A percentile compares a stretch with the other conserved stretches of the same genome.
These are phyloP conservation scores for Xylaria sp. DNA, from an alignment of 2,329 filamentous ascomycete species.

Conservation along the genomic window DNA sequence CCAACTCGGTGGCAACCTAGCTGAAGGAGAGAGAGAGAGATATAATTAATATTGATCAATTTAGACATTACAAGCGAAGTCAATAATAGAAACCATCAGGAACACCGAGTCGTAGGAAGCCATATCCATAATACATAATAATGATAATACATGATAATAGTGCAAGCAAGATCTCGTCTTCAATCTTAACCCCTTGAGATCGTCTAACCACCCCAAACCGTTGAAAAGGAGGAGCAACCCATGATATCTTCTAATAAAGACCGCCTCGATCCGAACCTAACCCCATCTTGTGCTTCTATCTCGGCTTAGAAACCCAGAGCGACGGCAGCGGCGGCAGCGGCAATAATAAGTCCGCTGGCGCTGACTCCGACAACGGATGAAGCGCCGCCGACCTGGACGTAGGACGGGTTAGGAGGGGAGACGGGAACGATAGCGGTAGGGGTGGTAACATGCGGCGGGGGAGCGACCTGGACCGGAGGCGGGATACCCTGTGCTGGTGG, in stretches of 20 bases:
- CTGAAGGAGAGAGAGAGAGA: neutral
- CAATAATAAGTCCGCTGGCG: constrained; percentile 19
- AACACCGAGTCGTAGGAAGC: neutral
- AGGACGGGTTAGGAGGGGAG: neutral
- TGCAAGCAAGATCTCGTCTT: neutral
- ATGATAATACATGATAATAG: neutral
- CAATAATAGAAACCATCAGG: constrained; percentile 2
- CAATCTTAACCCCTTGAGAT: neutral
- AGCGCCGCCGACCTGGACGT: constrained; percentile 36
- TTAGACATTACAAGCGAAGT: constrained; percentile 27
- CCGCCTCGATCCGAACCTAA: too few relatives aligned
- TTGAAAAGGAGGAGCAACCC: too few relatives aligned
- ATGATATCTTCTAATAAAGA: too few relatives aligned
- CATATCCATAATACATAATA: constrained; percentile 7
- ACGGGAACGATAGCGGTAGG: constrained; percentile 2
- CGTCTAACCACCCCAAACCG: neutral
- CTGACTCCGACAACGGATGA: constrained; percentile 1
- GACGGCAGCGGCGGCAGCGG: constrained; percentile 27
- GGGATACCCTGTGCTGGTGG: neutral
- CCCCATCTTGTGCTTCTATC: neutral
- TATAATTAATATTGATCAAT: constrained; percentile 15
- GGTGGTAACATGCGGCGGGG: constrained; percentile 19
- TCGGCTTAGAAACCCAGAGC: constrained; percentile 24
- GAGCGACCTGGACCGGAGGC: constrained; percentile 24
- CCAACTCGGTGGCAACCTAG: neutral